Base-by-base conservation (phyloP, 225 moss, liverwort and hornwort species). In the Pseudisothecium myosuroides region DNA sequence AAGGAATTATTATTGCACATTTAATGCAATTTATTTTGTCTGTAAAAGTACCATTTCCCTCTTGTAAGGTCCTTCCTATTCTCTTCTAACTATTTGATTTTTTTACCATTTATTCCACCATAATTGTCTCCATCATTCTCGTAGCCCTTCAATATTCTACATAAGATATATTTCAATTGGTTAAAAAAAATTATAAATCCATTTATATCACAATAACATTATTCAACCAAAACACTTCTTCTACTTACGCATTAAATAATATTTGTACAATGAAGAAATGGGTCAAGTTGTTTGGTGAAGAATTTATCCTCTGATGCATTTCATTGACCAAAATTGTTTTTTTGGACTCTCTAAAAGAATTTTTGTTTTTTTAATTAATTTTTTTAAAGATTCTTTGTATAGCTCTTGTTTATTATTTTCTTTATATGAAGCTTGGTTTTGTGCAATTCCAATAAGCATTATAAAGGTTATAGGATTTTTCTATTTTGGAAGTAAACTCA, bases 121-220 rank as follows among this genome's bases (percentile, higher is more conserved):
- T n/a, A n/a, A n/a, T 14, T 71, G 26, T 2, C 15, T 26, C 26
- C 2, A 71, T 27, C 5, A 43, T 0, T 72, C 9, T 16, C 3
- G 0, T 43, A 41, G 9, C 26, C 43, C 16, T 43, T 72, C 5
- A 72, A 5, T 16, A 28, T 45, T 45, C 2, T 45, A 45, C 6
- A 10, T 0, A 10, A 73, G 1, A 16, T 17, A 17, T 28, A 28
- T 45, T 43, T 8, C 7, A 17, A 15, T 27, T 28, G 17, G 43
- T 9, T 3, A 2, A 16, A 26, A 5, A 5, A 0, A 2, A 9
- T 3, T 28, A 27, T 27, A 3, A 27, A 72, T 72, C 16, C 9
- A 26, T 71, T 26, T 26, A 3, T 15, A 72, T 72, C 10, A 15
- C 8, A 41, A 26, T 5, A 43, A 9, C 1, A 27, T 9, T 16